A percentile compares a stretch with the other conserved stretches of the same genome.
These are phyloP conservation scores for Fraxinus platypoda DNA, from an alignment of 305 asterid species.

Conservation along the genomic window DNA sequence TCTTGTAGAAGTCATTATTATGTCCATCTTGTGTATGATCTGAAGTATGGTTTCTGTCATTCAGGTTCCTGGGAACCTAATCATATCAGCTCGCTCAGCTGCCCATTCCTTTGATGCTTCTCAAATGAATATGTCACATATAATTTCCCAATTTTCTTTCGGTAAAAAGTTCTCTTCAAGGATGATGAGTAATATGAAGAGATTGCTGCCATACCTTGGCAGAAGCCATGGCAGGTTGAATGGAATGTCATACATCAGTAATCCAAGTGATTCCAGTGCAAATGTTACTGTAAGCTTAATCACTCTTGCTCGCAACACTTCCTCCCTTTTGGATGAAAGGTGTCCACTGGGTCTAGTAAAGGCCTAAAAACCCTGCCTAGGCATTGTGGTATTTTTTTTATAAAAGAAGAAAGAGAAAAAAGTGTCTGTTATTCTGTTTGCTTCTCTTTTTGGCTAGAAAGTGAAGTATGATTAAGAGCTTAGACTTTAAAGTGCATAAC, in stretches of 20 bases:
- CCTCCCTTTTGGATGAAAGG: constrained; percentile 4
- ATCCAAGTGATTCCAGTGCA: constrained; percentile 72
- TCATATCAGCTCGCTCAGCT: constrained; percentile 86
- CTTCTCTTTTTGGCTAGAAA: constrained; percentile 1
- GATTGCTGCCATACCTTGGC: constrained; percentile 72
- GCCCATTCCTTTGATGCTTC: constrained; percentile 92
- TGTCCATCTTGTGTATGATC: not conserved
- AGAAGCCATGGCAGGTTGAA: constrained; percentile 74
- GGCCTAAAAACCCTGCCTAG: not conserved
- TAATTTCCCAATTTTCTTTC: constrained; percentile 71
- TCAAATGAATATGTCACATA: constrained; percentile 96
- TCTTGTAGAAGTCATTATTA: not conserved
- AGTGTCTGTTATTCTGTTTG: not conserved
- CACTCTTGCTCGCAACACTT: constrained; percentile 13
- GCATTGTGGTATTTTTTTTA: not conserved
- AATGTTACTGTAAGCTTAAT: constrained; percentile 81
- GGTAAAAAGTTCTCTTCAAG: constrained; percentile 74
- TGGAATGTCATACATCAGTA: constrained; percentile 70
- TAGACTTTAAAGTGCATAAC: not conserved
- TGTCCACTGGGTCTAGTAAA: not conserved
- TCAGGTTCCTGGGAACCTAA: constrained; percentile 93
- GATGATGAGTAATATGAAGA: constrained; percentile 66
- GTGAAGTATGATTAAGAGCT: not conserved
- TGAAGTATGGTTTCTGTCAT: constrained; percentile 24
- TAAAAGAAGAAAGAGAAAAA: too few species aligned